phyloP scores from a whole-genome alignment of 2,329 filamentous ascomycete genomes.

The Calonectria leucothoes region DNA sequence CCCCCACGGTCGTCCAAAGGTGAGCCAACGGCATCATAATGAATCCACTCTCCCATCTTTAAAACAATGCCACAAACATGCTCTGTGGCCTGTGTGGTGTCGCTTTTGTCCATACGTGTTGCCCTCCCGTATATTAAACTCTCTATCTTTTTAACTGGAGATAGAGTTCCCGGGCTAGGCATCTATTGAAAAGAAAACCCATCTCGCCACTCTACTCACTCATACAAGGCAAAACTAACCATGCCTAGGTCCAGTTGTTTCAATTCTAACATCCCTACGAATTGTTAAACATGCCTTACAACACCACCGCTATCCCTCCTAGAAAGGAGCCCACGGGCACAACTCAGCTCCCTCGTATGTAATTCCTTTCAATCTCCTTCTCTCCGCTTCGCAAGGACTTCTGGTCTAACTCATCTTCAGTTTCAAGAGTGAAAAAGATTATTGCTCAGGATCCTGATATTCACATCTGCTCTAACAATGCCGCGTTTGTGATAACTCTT shows the following conservation, averaged over 20 bases:
- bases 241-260: background rate
- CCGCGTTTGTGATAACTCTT: constrained; percentile 91
- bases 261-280: background rate
- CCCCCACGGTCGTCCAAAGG: background rate
- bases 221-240: background rate
- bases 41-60: background rate
- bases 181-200: background rate
- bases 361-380: background rate
- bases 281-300: constrained; percentile 79
- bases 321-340: constrained; percentile 86
- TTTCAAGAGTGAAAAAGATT: constrained; percentile 96
- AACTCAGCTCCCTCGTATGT: constrained; percentile 85
- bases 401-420: constrained; percentile 57
- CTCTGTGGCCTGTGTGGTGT: background rate
- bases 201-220: background rate
- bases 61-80: background rate
- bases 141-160: background rate
- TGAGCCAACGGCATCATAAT: background rate
- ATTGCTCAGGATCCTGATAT: constrained; percentile 90
- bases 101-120: background rate
- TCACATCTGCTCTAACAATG: constrained; percentile 88
- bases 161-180: background rate
- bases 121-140: no score
- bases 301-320: constrained; percentile 84
- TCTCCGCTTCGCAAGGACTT: constrained; percentile 15